These are phyloP conservation scores for Aspergillus sp. DNA, from an alignment of 2,329 filamentous ascomycete species.

Conservation along the genomic window DNA sequence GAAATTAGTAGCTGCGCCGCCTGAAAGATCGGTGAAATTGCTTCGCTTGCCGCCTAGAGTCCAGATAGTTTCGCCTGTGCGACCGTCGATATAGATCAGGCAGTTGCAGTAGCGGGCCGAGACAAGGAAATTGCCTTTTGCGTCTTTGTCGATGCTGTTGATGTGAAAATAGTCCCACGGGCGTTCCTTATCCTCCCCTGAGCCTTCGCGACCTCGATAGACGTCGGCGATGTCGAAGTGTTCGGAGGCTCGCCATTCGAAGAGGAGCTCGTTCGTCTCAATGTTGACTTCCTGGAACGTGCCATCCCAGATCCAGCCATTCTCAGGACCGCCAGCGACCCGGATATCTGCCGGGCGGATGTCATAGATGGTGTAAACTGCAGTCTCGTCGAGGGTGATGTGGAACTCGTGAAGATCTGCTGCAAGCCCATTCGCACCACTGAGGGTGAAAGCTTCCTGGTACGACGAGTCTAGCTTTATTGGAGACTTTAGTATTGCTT, in stretches of 20 bases:
- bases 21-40: constrained; percentile 44
- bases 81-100: constrained; percentile 47
- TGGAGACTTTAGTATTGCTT: background rate
- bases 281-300: constrained; percentile 52
- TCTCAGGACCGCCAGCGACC: constrained; percentile 32
- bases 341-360: constrained; percentile 42
- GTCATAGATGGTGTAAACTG: constrained; percentile 46
- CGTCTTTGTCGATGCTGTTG: constrained; percentile 56
- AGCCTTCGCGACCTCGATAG: constrained; percentile 20
- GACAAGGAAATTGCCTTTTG: constrained; percentile 47
- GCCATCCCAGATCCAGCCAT: constrained; percentile 45
- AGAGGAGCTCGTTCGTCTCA: constrained; percentile 46
- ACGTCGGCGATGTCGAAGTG: constrained; percentile 39
- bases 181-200: constrained; percentile 18
- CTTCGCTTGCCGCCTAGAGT: constrained; percentile 52
- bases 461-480: constrained; percentile 35
- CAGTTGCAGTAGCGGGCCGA: constrained; percentile 41
- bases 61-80: constrained; percentile 53
- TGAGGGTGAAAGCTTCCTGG: constrained; percentile 39
- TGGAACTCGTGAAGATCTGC: constrained; percentile 49
- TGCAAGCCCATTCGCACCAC: constrained; percentile 38
- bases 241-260: constrained; percentile 51
- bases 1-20: constrained; percentile 50
- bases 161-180: constrained; percentile 60
- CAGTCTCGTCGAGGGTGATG: constrained; percentile 46